Evolutionary conservation across 495 filamentous ascomycete species (phyloP).

Genomic region (Penicillium roqueforti): DNA sequence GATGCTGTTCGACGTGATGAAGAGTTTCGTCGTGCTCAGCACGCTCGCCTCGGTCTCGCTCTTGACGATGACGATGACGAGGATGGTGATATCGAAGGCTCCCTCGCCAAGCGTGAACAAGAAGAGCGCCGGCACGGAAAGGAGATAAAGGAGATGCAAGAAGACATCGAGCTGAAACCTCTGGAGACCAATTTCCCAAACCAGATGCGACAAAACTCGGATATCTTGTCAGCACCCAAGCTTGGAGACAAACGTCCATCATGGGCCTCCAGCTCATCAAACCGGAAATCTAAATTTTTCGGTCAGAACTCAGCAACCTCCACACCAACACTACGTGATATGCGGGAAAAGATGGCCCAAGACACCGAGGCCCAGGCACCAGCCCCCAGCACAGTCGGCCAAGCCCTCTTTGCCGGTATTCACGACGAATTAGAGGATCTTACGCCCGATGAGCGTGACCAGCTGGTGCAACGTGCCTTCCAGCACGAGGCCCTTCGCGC

Average conservation of each 20-base stretch:
- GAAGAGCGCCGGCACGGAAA: conserved; percentile 34
- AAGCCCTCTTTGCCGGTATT: conserved; percentile 78
- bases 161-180: conserved; percentile 59
- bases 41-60: conserved; percentile 47
- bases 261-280: conserved; percentile 42
- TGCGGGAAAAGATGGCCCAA: conserved; percentile 37
- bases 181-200: conserved; percentile 37
- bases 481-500: conserved; percentile 85
- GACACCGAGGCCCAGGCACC: conserved; percentile 66
- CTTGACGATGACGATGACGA: conserved; percentile 37
- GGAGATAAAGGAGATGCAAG: conserved; percentile 38
- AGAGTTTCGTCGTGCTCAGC: conserved; percentile 77
- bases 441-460: conserved; percentile 84
- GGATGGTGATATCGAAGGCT: conserved; percentile 39
- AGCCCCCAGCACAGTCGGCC: conserved; percentile 52
- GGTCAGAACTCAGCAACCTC: conserved; percentile 29
- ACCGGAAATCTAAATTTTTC: conserved; percentile 42
- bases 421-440: conserved; percentile 93
- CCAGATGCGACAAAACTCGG: conserved; percentile 12
- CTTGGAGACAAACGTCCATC: conserved; percentile 28
- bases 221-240: conserved; percentile 18
- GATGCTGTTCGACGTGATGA: conserved; percentile 86
- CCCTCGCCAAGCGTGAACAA: conserved; percentile 40
- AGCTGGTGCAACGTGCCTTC: conserved; percentile 82
- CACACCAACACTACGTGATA: conserved; percentile 29